Base-by-base conservation (phyloP, 495 filamentous ascomycete genomes). In the Penicillium mononematosum region DNA sequence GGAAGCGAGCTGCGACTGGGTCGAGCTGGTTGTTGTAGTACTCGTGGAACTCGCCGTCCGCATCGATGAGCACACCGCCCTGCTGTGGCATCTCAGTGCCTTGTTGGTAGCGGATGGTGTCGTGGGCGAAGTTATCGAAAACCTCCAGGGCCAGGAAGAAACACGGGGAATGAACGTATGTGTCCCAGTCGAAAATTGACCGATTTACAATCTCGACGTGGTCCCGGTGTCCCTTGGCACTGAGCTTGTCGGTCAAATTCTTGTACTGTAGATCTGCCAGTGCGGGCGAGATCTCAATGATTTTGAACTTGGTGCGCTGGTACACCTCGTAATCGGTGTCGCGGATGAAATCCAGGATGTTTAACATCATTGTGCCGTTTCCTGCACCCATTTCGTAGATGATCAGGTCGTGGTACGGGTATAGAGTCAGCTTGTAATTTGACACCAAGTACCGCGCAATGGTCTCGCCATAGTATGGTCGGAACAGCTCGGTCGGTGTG, bases 321-420 rank as follows among this genome's bases (percentile, higher is more conserved):
- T 99, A 99, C 25, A 99, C 93, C 59, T 89, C 87, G 2, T 92
- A 88, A 59, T 99, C 88, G 27, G 84, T 82, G 63, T 89, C 87
- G 57, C 92, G 91, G 70, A 99, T 95, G 75, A 93, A 94, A 77
- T 99, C 92, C 50, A 99, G 81, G 55, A 98, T 92, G 70, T 99
- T 98, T 61, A 91, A 79, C 94, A 99, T 99, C 64, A 99, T 82
- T 4, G 95, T 99, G 43, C 94, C 94, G 65, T 97, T 94, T 55
- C 94, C 94, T 46, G 94, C 94, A 20, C 94, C 94, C 85, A 99
- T 92, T 71, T 99, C 94, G 81, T 97, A 99, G 65, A 99, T 96
- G 58, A 95, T 90, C 47, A 99, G 83, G 76, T 99, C 94, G 72
- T 95, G 86, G 78, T 96, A 96, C 7, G 94, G 95, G 72, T 92